Evolutionary conservation across 352 stramenopile species (phyloP), one percentile per base, ranked within the genome.

Genomic region (Discostella stelligera): DNA sequence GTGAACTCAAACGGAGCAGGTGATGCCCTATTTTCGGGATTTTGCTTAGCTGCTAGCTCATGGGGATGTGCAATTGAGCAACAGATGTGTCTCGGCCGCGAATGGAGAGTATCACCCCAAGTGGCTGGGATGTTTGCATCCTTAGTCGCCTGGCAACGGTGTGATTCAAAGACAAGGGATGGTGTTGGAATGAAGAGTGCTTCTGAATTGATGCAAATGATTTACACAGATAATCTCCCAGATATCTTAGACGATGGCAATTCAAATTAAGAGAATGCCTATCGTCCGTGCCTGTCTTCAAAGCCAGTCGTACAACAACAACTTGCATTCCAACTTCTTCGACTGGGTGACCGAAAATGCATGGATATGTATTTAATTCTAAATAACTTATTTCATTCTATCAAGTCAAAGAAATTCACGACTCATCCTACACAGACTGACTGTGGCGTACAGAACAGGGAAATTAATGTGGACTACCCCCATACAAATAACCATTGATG

Each of bases 401-500:
- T 10, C 37, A 44, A 44, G 37, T 44, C 7, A 44, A 44, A 44
- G 13, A 44, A 14, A 44, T 3, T 3, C 0, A 44, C 11, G 37
- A 44, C 37, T 44, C 37, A 44, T 44, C 37, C 37, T 44, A 44
- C 2, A 44, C 2, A 14, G 7, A 44, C 37, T 32, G 27, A 32
- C 27, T 32, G 27, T 5, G 2, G 5, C 2, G 2, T 2, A 32
- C 4, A 44, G 13, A 14, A 14, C 37, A 44, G 37, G 37, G 53
- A 23, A 25, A 32, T 67, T 89, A 82, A 54, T 79, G 69, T 20
- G 73, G 76, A 66, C 70, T 80, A 44, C 73, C 78, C 9, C 86
- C 83, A 60, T 68, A 71, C 20, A 92, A 59, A 71, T 90, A 86
- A 13, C 59, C 61, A 73, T 92, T 92, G 13, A 92, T 77, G 9